Percentiles rank a stretch among this genome's conserved stretches.
Evolutionary conservation across 176 grass and related monocot species (phyloP).

Genomic region (Elymus sibiricus): DNA sequence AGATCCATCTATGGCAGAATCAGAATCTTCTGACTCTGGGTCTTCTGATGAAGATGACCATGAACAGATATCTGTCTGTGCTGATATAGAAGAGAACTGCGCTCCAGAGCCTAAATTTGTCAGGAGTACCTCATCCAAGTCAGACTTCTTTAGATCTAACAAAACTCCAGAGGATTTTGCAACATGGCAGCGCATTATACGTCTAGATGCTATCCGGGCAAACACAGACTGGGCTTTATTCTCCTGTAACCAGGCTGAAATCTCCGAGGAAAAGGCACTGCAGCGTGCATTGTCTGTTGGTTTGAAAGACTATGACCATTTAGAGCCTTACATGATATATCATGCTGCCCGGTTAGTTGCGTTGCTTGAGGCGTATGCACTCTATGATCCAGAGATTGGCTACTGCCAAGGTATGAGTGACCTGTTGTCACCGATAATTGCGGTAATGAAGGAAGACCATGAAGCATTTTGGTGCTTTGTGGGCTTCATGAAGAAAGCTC

Average conservation of each 20-base stretch:
- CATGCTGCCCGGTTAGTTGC: slow-evolving; percentile 79
- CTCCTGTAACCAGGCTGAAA: slow-evolving; percentile 55
- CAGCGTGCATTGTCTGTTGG: slow-evolving; percentile 46
- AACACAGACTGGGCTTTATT: slow-evolving; percentile 70
- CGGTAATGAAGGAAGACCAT: slow-evolving; percentile 81
- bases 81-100: slow-evolving; percentile 36
- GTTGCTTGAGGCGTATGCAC: slow-evolving; percentile 78
- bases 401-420: slow-evolving; percentile 98
- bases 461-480: slow-evolving; percentile 99
- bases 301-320: slow-evolving; percentile 74
- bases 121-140: slow-evolving; percentile 44
- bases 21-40: slow-evolving; percentile 68
- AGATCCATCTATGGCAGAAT: slow-evolving; percentile 45
- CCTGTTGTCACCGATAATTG: slow-evolving; percentile 84
- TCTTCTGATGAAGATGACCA: slow-evolving; percentile 69
- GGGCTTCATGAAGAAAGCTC: slow-evolving; percentile 89
- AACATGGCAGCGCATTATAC: slow-evolving; percentile 92
- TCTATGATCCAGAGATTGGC: slow-evolving; percentile 91
- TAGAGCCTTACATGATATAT: slow-evolving; percentile 83
- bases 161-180: slow-evolving; percentile 64
- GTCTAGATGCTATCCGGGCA: slow-evolving; percentile 78
- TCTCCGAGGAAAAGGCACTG: slow-evolving; percentile 60
- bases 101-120: slow-evolving; percentile 41
- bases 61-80: slow-evolving; percentile 27
- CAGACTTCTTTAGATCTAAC: slow-evolving; percentile 35